Base-by-base conservation (phyloP, 805 yeast genomes). In the Cyberlindnera galapagoensis region DNA sequence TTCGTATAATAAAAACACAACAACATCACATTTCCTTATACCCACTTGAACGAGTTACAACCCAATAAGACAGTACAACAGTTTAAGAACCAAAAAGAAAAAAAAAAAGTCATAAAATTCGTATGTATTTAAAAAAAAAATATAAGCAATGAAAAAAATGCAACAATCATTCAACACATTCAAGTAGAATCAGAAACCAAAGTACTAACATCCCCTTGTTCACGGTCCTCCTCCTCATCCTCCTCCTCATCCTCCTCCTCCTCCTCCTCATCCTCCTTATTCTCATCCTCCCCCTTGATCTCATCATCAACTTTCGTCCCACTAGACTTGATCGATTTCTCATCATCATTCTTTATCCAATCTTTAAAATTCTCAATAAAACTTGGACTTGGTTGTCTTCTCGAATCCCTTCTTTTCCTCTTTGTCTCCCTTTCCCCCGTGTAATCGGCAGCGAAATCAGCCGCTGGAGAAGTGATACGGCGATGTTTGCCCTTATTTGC, bases 361-460 rank as follows among this genome's bases (percentile, higher is more conserved):
- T 52, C 59, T 28, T 51, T 56, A 25, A 57, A 48, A 27, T 44
- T 51, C 14, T 51, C 52, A 22, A 56, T 48, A 21, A 55, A 50
- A 2, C 52, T 49, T 11, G 51, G 51, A 0, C 56, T 38, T 19
- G 42, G 43, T 15, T 34, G 19, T 7, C 34, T 14, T 19, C 42
- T 31, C 26, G 31, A 19, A 8, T 18, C 6, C 29, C 40, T 26
- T 14, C 26, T 32, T 22, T 18, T 8, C 19, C 33, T 32, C 23
- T 33, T 36, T 2, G 29, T 54, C 47, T 43, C 65, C 53, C 32
- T 73, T 49, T 76, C 76, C 10, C 80, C 84, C 24, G 75, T 71
- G 59, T 77, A 80, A 35, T 74, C 81, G 11, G 80, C 70, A 38
- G 79, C 76, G 24, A 47, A 47, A 26, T 40, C 44, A 10, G 42